Evolutionary conservation across 768 basidiomycete genomes (phyloP), one percentile per base, ranked within the genome.

Genomic region (Boletus edulis): DNA sequence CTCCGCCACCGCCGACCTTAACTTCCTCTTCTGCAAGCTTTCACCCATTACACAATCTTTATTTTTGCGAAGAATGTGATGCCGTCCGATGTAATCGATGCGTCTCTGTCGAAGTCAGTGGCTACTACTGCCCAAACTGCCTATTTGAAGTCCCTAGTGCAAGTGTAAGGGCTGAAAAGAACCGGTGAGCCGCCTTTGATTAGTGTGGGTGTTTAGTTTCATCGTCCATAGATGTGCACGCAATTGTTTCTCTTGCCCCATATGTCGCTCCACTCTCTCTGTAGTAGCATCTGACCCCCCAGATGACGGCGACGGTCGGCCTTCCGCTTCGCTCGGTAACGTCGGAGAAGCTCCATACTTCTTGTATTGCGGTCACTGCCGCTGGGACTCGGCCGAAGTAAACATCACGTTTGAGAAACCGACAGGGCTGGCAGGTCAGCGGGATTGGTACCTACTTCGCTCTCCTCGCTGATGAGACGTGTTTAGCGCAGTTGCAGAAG

Each of bases 21-120:
- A 75, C 82, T 2, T 91, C 94, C 0, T 92, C 94, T 0, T 83
- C 86, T 0, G 81, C 85, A 63, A 86, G 83, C 62, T 92, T 94
- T 67, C 91, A 95, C 62, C 81, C 87, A 7, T 80, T 98, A 3
- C 82, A 91, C 63, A 81, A 81, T 29, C 83, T 99, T 9, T 97
- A 93, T 72, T 98, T 98, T 70, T 99, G 97, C 71, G 95, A 98
- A 72, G 96, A 98, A 81, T 99, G 97, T 72, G 96, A 98, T 71
- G 88, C 91, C 2, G 82, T 99, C 42, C 79, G 94, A 53, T 99
- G 97, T 67, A 91, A 97, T 69, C 82, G 86, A 59, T 99, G 97
- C 63, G 92, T 96, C 3, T 81, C 86, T 9, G 78, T 93, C 42
- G 97, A 99, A 82, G 90, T 98, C 68, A 91, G 92, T 68, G 92